Percentiles rank a stretch among this genome's conserved stretches.
These are phyloP conservation scores for Syzygium oleosum DNA, from an alignment of 345 rosid species.

Conservation along the genomic window DNA sequence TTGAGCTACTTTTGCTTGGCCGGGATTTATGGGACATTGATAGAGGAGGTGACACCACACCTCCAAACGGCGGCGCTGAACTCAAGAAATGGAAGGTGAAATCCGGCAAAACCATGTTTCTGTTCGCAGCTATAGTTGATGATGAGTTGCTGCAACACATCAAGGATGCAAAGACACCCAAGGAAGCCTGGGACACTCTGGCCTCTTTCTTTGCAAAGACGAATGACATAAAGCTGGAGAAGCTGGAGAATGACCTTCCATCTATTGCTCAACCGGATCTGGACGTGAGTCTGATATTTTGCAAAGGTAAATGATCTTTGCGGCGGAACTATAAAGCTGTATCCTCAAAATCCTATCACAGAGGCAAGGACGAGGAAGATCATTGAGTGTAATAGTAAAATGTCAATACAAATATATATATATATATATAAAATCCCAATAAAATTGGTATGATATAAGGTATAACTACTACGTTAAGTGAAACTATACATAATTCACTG, in stretches of 20 bases:
- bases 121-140: neutral
- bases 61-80: neutral
- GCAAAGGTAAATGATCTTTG: neutral
- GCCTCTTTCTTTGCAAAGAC: neutral
- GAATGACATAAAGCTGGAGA: neutral
- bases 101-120: no score
- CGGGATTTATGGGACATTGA: fast-evolving
- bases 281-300: neutral
- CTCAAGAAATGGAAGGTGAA: neutral
- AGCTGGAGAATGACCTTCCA: neutral
- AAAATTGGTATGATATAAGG: neutral
- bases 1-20: neutral
- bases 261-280: neutral
- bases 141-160: neutral
- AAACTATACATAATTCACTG: neutral
- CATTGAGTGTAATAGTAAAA: neutral
- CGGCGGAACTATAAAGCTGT: neutral
- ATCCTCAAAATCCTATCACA: neutral
- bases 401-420: neutral
- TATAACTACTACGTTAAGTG: neutral
- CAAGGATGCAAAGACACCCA: neutral
- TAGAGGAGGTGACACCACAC: neutral
- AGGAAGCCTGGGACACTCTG: no score
- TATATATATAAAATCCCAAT: no score
- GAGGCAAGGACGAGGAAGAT: neutral